A percentile compares a stretch with the other conserved stretches of the same genome.
Conservation (phyloP, 768 basidiomycete genomes). For the Tephrocybe sp. region DNA sequence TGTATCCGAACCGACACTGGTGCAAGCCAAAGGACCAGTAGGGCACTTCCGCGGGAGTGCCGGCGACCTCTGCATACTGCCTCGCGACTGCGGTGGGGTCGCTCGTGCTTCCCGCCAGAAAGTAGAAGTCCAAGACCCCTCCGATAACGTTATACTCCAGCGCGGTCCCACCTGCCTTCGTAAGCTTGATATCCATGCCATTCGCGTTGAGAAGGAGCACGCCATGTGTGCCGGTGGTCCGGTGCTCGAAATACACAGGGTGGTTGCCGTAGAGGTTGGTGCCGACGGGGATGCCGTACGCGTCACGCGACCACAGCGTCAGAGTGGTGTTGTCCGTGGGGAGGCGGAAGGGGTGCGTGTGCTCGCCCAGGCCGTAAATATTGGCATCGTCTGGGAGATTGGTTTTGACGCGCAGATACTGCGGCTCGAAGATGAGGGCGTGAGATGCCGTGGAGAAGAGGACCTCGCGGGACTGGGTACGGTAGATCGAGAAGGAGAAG, state of each 20-base stretch:
- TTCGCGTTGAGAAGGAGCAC: conserved; percentile 71
- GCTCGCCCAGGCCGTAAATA: conserved; percentile 80
- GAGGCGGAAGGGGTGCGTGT: conserved; percentile 65
- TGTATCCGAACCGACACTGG: conserved; percentile 72
- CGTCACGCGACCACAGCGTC: conserved; percentile 67
- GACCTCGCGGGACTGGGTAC: conserved; percentile 47
- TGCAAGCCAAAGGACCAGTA: conserved; percentile 77
- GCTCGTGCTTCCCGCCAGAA: conserved; percentile 64
- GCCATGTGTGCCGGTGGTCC: conserved; percentile 64
- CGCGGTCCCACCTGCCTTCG: conserved; percentile 33
- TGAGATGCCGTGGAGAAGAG: conserved; percentile 62
- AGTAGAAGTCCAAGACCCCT: conserved; percentile 77
- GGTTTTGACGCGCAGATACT: conserved; percentile 75
- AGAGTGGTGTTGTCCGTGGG: conserved; percentile 44
- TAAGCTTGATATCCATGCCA: conserved; percentile 78
- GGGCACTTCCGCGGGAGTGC: conserved; percentile 68
- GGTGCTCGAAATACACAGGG: conserved; percentile 72
- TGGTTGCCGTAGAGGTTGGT: conserved; percentile 75
- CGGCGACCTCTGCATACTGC: conserved; percentile 71
- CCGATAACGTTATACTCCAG: conserved; percentile 57
- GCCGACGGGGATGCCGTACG: conserved; percentile 54
- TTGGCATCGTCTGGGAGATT: conserved; percentile 58
- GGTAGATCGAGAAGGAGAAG: conserved; percentile 60
- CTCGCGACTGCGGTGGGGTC: conserved; percentile 58
- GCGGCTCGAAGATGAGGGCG: conserved; percentile 72